A percentile compares a stretch with the other conserved stretches of the same genome.
Conservation (phyloP, 2,329 filamentous ascomycete genomes). For the Penicillium verrucosum region DNA sequence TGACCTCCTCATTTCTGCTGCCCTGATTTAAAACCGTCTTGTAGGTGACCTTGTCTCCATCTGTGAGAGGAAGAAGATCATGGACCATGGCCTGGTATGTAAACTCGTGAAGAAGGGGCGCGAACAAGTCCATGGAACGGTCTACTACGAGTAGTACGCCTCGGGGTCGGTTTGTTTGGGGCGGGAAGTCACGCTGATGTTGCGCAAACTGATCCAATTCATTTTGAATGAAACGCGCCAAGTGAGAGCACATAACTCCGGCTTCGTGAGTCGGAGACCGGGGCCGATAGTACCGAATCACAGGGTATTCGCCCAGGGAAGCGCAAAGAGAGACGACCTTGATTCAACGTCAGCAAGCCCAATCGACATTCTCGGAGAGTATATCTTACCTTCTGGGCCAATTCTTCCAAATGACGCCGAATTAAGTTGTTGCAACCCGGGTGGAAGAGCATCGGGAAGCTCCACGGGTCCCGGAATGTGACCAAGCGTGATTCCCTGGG, state of each 20-base stretch:
- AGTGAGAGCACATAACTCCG: conserved; percentile 76
- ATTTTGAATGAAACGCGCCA: conserved; percentile 87
- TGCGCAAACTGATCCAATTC: conserved; percentile 87
- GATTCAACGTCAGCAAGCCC: conserved; percentile 17
- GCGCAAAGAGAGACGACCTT: conserved; percentile 85
- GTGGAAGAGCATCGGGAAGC: conserved; percentile 89
- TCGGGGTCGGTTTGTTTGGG: conserved; percentile 67
- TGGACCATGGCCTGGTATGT: conserved; percentile 99
- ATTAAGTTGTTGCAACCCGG: conserved; percentile 84
- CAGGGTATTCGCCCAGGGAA: conserved; percentile 87
- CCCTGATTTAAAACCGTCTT: conserved; percentile 76
- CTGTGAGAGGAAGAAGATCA: conserved; percentile 82
- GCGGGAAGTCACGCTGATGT: conserved; percentile 79
- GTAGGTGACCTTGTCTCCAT: conserved; percentile 84
- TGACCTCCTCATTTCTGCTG: conserved; percentile 66
- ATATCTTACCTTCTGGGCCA: conserved; percentile 77
- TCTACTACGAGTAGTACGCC: conserved; percentile 84
- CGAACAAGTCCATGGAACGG: conserved; percentile 85
- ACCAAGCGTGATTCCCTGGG: conserved; percentile 87
- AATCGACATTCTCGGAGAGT: not conserved
- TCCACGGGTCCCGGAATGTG: conserved; percentile 92
- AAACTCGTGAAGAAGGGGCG: conserved; percentile 90
- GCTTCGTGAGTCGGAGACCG: conserved; percentile 76
- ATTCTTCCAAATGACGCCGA: conserved; percentile 72
- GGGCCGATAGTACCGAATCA: conserved; percentile 86